Conservation (phyloP, 495 filamentous ascomycete genomes). For the Letharia lupina region DNA sequence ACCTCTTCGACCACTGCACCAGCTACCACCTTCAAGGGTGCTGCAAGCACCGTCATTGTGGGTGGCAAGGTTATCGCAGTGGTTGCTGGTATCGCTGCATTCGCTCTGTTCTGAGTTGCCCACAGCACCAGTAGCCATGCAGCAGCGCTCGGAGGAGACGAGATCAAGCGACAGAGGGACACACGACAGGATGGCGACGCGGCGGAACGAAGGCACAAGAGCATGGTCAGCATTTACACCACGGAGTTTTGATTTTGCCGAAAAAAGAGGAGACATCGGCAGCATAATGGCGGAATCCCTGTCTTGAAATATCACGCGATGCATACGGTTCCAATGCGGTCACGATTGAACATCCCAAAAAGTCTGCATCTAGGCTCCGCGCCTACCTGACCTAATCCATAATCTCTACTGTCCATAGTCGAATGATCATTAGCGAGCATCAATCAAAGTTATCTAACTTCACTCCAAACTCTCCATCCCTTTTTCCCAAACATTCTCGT, state of each 20-base stretch:
- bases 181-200: neutral
- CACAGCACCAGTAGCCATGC: neutral
- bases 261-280: neutral
- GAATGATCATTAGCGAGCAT: neutral
- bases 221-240: neutral
- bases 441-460: neutral
- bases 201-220: neutral
- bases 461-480: neutral
- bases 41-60: slow-evolving; percentile 1
- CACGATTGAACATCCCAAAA: neutral
- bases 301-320: neutral
- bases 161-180: neutral
- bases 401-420: neutral
- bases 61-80: slow-evolving; percentile 13
- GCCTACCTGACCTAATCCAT: neutral
- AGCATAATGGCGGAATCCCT: neutral
- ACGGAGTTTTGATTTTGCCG: neutral
- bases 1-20: neutral
- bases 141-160: neutral
- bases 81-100: slow-evolving; percentile 13
- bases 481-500: too few species aligned
- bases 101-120: slow-evolving; percentile 7
- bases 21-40: slow-evolving; percentile 6
- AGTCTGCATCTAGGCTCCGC: neutral
- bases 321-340: neutral